Percentiles rank a stretch among this genome's conserved stretches.
phyloP scores from a whole-genome alignment of 495 filamentous ascomycete genomes.

The Penicillium soppii region DNA sequence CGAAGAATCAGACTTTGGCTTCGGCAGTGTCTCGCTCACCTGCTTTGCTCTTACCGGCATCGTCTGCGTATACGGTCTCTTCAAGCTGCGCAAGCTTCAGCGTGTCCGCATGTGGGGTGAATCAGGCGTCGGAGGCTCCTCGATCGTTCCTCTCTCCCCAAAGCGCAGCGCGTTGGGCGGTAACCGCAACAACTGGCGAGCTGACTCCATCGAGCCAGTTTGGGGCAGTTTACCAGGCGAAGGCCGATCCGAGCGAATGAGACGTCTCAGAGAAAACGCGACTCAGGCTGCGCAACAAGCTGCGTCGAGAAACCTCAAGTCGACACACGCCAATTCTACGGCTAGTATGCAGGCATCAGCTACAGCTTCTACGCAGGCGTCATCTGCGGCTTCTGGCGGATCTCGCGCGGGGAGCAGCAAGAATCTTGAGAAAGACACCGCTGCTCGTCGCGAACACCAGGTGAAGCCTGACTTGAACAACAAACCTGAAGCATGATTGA shows the following conservation, averaged over 20 bases:
- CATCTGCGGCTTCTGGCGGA: conserved; percentile 1
- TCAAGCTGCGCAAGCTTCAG: conserved; percentile 81
- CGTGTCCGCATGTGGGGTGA: conserved; percentile 83
- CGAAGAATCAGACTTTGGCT: conserved; percentile 91
- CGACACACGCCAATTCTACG: conserved; percentile 5
- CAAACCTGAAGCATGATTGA: neutral
- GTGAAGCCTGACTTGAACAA: neutral
- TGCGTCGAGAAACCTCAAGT: conserved; percentile 14
- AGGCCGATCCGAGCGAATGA: conserved; percentile 42
- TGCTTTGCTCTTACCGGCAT: conserved; percentile 71
- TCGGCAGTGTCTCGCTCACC: conserved; percentile 66
- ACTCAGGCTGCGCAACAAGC: conserved; percentile 22
- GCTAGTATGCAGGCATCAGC: conserved; percentile 11
- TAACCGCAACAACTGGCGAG: conserved; percentile 44
- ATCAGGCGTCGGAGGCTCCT: conserved; percentile 35
- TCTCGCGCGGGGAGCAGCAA: conserved; percentile 8
- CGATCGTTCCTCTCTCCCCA: conserved; percentile 31
- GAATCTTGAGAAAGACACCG: neutral
- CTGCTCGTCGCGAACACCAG: neutral
- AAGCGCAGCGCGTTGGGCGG: conserved; percentile 18
- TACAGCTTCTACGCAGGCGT: neutral
- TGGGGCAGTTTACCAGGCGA: conserved; percentile 48
- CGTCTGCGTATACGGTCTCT: conserved; percentile 77
- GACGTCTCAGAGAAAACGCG: conserved; percentile 38
- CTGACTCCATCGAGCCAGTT: conserved; percentile 47